Conservation (phyloP, 2,329 filamentous ascomycete species). For the Fusarium bactridioides region DNA sequence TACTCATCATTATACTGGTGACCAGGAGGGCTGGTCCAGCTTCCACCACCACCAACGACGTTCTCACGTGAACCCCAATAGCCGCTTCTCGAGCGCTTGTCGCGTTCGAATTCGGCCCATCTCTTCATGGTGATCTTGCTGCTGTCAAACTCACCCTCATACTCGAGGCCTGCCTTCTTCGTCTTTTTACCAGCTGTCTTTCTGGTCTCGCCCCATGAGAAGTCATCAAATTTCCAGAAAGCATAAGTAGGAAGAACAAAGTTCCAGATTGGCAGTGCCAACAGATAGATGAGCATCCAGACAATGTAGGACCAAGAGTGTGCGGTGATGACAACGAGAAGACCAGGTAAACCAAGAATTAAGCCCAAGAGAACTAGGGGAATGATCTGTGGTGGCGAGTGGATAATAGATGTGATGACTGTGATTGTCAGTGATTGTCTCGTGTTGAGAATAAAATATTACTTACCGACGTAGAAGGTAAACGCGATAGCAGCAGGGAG, state of each 20-base stretch:
- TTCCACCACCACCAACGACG: conserved; percentile 52
- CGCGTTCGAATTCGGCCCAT: conserved; percentile 93
- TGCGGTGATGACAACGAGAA: conserved; percentile 92
- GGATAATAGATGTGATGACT: conserved; percentile 88
- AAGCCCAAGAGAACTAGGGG: conserved; percentile 87
- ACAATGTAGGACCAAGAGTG: conserved; percentile 90
- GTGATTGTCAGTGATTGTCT: conserved; percentile 4
- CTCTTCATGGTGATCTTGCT: conserved; percentile 99
- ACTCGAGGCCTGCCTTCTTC: conserved; percentile 85
- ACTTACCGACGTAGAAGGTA: conserved; percentile 93
- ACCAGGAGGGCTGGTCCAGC: conserved; percentile 53
- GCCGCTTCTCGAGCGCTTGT: conserved; percentile 59
- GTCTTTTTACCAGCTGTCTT: conserved; percentile 92
- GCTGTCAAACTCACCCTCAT: conserved; percentile 96
- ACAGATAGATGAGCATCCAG: conserved; percentile 97
- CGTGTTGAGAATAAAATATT: neutral
- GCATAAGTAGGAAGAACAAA: conserved; percentile 93
- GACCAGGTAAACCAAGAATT: conserved; percentile 90
- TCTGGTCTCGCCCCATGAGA: conserved; percentile 97
- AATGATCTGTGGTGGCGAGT: conserved; percentile 81
- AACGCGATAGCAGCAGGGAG: conserved; percentile 96
- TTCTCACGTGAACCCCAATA: conserved; percentile 64
- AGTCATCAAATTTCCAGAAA: conserved; percentile 99
- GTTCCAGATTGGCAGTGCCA: conserved; percentile 96
- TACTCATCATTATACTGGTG: conserved; percentile 64